These are phyloP conservation scores for Cercospora zeae-maydis DNA, from an alignment of 2,329 filamentous ascomycete genomes.

Conservation along the genomic window DNA sequence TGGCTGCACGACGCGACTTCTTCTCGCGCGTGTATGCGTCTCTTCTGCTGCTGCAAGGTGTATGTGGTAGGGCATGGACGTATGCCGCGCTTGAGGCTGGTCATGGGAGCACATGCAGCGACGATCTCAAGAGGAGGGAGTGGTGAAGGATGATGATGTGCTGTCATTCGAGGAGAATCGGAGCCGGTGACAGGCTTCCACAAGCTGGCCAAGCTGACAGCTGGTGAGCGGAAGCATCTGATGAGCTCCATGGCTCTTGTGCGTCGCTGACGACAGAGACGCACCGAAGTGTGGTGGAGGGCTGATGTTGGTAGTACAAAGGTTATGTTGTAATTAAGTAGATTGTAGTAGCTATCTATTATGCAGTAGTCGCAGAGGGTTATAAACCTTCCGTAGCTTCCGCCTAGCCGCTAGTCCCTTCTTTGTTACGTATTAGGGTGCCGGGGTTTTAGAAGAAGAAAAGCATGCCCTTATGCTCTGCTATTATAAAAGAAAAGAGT, in stretches of 20 bases:
- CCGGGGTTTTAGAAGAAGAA: no score
- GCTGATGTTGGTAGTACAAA: no score
- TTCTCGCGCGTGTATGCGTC: background rate
- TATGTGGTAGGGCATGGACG: background rate
- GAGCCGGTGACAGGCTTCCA: conserved; percentile 5
- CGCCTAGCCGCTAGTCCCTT: no score
- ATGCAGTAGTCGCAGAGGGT: no score
- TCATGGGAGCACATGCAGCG: conserved; percentile 9
- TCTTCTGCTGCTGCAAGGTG: background rate
- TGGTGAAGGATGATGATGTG: background rate
- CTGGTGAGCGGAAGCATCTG: background rate
- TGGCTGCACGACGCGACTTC: conserved; percentile 4
- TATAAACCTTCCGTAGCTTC: no score
- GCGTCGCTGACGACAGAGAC: conserved; percentile 7
- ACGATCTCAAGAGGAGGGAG: conserved; percentile 1
- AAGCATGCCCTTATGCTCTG: no score
- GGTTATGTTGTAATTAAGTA: no score
- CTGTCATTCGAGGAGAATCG: conserved; percentile 6
- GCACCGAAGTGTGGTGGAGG: background rate
- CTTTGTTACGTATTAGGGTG: no score
- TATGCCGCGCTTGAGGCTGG: background rate
- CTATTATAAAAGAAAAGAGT: no score
- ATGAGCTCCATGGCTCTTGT: background rate
- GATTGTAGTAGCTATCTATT: no score
- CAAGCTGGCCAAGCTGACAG: background rate